phyloP scores from a whole-genome alignment of 768 basidiomycete genomes.

The Boletus eberwhitei region DNA sequence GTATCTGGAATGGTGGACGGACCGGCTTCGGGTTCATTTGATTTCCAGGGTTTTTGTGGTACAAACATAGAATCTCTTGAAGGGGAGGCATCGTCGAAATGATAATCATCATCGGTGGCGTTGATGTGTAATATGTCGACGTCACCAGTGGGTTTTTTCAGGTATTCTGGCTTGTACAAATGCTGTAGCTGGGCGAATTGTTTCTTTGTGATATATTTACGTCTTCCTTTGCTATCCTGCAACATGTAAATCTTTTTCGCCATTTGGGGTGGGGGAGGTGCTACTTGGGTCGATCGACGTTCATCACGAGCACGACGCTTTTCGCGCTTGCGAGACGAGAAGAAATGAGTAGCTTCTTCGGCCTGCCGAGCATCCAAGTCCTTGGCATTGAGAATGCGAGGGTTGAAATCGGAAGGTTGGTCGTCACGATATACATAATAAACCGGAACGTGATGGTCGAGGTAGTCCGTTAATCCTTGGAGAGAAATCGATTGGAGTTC shows the following conservation, averaged over 20 bases:
- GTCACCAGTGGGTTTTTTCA: background rate
- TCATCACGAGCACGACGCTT: background rate
- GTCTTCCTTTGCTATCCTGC: background rate
- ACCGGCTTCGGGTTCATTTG: too few relatives aligned
- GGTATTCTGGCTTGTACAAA: background rate
- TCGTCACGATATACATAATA: background rate
- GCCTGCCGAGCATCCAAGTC: background rate
- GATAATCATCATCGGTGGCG: background rate
- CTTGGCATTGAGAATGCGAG: background rate
- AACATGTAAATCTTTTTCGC: background rate
- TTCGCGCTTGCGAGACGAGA: background rate
- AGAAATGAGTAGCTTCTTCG: background rate
- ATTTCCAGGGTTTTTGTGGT: too few relatives aligned
- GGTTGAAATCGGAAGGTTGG: background rate
- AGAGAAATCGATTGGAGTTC: background rate
- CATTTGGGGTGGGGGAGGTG: background rate
- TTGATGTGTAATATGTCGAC: background rate
- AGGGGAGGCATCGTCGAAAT: background rate
- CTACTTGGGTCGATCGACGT: background rate
- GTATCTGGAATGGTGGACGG: background rate
- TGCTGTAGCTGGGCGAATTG: background rate
- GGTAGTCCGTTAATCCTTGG: background rate
- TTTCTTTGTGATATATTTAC: background rate
- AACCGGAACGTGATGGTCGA: background rate
- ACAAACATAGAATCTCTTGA: too few relatives aligned